Conservation (phyloP, 495 filamentous ascomycete species). For the Aspergillus indologenus region DNA sequence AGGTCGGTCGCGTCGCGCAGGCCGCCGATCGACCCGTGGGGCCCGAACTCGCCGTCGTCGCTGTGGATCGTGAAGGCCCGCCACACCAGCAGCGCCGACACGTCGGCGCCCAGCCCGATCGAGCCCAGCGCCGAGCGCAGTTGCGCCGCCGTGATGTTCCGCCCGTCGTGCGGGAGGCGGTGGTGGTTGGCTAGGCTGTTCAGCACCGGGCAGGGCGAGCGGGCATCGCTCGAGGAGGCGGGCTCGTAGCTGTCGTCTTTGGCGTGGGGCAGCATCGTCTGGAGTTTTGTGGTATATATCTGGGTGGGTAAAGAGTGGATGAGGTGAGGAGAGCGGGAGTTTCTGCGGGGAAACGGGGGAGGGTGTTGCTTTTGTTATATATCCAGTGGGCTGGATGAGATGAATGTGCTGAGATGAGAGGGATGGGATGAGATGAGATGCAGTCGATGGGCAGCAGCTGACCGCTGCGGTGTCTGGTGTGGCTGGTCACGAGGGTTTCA, state of each 20-base stretch:
- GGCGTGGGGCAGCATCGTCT: background rate
- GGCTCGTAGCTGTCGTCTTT: constrained; percentile 7
- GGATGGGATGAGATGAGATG: background rate
- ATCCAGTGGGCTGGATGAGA: too few relatives aligned
- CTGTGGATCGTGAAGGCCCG: constrained; percentile 16
- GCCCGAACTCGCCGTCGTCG: constrained; percentile 5
- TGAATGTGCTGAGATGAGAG: background rate
- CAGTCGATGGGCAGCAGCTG: background rate
- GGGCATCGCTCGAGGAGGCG: constrained; percentile 7
- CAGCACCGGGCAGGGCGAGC: constrained; percentile 17
- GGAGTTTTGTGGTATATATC: background rate
- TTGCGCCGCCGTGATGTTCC: constrained; percentile 16
- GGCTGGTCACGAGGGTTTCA: background rate
- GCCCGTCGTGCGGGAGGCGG: constrained; percentile 15
- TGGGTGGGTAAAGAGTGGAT: background rate
- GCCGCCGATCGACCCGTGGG: constrained; percentile 9
- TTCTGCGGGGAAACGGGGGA: too few relatives aligned
- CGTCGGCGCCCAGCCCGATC: constrained; percentile 11
- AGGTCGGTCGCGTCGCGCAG: constrained; percentile 15
- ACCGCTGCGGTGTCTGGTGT: background rate
- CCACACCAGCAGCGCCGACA: constrained; percentile 3
- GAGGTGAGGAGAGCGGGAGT: background rate
- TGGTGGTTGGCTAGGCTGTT: constrained; percentile 21
- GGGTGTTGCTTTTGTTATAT: too few relatives aligned
- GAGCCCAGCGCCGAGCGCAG: constrained; percentile 11